Percentiles rank a stretch among this genome's conserved stretches.
Conservation (phyloP, 2,329 filamentous ascomycete species). For the Dactylellina leptospora region DNA sequence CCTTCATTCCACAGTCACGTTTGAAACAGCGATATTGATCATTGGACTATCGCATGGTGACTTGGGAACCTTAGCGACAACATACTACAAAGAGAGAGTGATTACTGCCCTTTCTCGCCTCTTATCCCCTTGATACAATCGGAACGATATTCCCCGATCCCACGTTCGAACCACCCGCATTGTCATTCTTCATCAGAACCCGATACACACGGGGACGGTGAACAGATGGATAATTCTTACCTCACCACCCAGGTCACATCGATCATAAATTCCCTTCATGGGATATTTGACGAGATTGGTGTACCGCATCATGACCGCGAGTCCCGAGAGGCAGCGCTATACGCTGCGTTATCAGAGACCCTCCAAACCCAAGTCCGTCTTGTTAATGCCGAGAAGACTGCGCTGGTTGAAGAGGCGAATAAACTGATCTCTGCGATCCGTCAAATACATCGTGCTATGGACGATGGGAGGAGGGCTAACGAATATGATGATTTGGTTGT, state of each 20-base stretch:
- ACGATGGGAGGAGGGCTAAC: constrained; percentile 45
- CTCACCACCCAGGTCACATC: constrained; percentile 50
- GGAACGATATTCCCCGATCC: background rate
- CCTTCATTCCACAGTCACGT: constrained; percentile 36
- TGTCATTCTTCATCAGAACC: constrained; percentile 20
- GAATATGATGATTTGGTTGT: constrained; percentile 70
- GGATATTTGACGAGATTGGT: constrained; percentile 96
- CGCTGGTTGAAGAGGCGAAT: constrained; percentile 88
- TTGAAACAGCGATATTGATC: constrained; percentile 13
- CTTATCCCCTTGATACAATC: background rate
- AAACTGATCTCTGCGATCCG: constrained; percentile 83
- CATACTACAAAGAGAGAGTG: background rate
- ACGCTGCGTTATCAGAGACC: constrained; percentile 88
- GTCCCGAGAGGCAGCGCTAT: constrained; percentile 87
- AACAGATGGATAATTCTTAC: constrained; percentile 49
- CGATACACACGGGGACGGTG: constrained; percentile 18
- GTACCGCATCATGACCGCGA: constrained; percentile 94
- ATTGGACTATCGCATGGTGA: constrained; percentile 14
- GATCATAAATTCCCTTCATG: constrained; percentile 69
- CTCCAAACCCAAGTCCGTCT: constrained; percentile 86
- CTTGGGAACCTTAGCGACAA: constrained; percentile 1
- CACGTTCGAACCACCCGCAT: background rate
- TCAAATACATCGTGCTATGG: constrained; percentile 69
- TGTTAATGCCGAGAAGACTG: constrained; percentile 88
- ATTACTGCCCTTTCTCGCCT: background rate